Evolutionary conservation across 108 stramenopile genomes (phyloP).

Genomic region (Aurantiochytrium sp.): DNA sequence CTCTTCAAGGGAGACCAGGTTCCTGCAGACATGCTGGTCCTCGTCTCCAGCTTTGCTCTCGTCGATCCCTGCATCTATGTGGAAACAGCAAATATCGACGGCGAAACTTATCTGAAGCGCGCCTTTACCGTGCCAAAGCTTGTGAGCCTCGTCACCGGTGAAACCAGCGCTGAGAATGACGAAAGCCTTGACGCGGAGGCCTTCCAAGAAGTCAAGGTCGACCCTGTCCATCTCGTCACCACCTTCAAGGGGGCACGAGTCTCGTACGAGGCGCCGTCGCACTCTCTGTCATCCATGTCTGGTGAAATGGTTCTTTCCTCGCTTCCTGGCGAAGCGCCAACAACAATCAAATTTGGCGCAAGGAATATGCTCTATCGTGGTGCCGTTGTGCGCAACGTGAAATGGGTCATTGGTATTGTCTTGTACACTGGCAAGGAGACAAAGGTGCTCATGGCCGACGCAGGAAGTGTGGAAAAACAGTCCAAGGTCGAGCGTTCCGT

Average conservation of each 20-base stretch:
- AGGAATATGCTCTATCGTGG: slow-evolving; percentile 80
- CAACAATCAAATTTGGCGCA: background rate
- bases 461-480: slow-evolving; percentile 80
- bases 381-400: slow-evolving; percentile 82
- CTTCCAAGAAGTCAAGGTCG: background rate
- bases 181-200: background rate
- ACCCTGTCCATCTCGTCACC: background rate
- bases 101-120: slow-evolving; percentile 94
- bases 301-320: background rate
- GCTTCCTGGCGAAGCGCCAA: no score
- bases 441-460: slow-evolving; percentile 79
- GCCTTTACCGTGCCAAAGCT: background rate
- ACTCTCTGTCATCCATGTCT: background rate
- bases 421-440: slow-evolving; percentile 90
- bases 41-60: slow-evolving; percentile 64
- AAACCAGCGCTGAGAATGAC: background rate
- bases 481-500: slow-evolving; percentile 65
- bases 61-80: slow-evolving; percentile 67
- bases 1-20: slow-evolving; percentile 80
- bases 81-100: slow-evolving; percentile 89
- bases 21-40: slow-evolving; percentile 82
- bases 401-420: slow-evolving; percentile 84
- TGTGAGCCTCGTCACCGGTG: background rate
- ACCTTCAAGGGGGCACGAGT: background rate
- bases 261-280: background rate